Conservation (phyloP, 2,329 filamentous ascomycete species). For the Fusarium solani-melongenae region DNA sequence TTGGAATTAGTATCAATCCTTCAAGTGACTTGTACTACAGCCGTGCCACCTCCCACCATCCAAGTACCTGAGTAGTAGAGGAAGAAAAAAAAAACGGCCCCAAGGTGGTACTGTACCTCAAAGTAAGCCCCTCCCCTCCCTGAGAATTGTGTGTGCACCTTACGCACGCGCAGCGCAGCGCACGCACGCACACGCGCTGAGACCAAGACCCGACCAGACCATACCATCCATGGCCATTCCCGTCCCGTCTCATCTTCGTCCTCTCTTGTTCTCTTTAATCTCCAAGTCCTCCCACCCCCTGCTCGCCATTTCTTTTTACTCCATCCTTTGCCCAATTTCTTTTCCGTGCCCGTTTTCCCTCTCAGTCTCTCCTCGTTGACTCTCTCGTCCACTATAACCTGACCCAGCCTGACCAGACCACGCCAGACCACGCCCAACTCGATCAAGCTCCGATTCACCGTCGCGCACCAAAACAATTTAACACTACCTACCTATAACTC, state of each 20-base stretch:
- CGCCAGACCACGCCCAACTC: background rate
- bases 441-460: background rate
- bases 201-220: background rate
- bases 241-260: constrained; percentile 1
- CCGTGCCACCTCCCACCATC: background rate
- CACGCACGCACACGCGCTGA: background rate
- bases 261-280: constrained; percentile 3
- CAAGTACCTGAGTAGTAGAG: background rate
- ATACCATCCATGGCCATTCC: background rate
- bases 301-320: constrained; percentile 5
- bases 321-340: background rate
- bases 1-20: background rate
- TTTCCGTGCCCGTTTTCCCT: background rate
- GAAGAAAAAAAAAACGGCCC: background rate
- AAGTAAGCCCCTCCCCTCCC: background rate
- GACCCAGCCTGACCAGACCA: background rate
- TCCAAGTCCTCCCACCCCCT: background rate
- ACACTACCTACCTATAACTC: background rate
- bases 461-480: background rate
- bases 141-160: background rate
- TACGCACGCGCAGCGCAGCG: background rate
- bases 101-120: background rate
- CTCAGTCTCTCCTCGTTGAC: background rate
- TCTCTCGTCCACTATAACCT: background rate
- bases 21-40: background rate